Base-by-base conservation (phyloP, 1,284 basidiomycete species). In the Tilletia indica region DNA sequence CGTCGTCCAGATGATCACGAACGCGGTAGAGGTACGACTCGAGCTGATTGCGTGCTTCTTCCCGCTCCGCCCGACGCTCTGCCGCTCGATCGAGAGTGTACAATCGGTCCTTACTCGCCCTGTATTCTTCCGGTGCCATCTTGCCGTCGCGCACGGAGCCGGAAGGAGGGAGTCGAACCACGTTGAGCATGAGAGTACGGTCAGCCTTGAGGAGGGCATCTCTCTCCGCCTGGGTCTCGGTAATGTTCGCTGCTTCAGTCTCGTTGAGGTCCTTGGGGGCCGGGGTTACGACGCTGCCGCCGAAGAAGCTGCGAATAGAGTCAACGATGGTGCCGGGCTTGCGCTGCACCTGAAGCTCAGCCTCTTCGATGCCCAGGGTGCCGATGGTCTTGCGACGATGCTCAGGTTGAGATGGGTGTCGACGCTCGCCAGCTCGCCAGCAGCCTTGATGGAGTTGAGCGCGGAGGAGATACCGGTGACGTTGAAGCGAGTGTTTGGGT, bases 1-100 rank as follows among this genome's bases (percentile, higher is more conserved):
- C 72, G 21, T 90, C 89, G 36, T 90, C 88, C 9, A 98, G 86
- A 34, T 94, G 87, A 82, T 95, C 94, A 31, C 93, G 90, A 45
- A 97, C 86, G 71, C 91, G 89, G 86, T 99, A 99, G 21, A 98
- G 86, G 85, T 95, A 96, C 36, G 91, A 89, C 85, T 99, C 97
- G 71, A 99, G 89, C 38, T 89, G 88, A 86, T 99, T 99, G 70
- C 91, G 89, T 1, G 93, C 93, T 85, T 98, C 96, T 82, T 96
- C 96, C 68, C 90, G 90, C 69, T 90, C 89, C 38, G 87, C 88
- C 82, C 93, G 94, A 21, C 90, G 89, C 0, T 87, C 86, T 84
- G 97, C 94, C 70, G 91, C 91, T 11, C 87, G 85, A 74, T 95
- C 91, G 74, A 97, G 75, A 42, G 73, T 66, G 73, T 82, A 82